Base-by-base conservation (phyloP, 2,329 filamentous ascomycete genomes). In the Diaporthe sp. region DNA sequence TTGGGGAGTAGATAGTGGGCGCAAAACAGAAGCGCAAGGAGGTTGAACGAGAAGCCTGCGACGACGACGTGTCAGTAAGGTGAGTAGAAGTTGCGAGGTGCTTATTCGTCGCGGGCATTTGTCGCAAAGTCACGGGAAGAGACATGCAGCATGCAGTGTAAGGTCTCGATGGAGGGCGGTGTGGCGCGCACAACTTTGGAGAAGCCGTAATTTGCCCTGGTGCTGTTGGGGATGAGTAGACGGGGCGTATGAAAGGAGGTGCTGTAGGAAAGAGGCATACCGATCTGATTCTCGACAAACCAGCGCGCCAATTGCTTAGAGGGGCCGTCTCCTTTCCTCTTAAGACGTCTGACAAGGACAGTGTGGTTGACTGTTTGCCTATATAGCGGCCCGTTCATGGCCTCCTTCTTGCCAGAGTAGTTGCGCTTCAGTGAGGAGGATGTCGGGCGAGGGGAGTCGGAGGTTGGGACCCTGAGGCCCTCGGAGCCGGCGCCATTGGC, bases 1-100 rank as follows among this genome's bases (percentile, higher is more conserved):
- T 92, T 93, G 69, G 96, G 95, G 81, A 98, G 95, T 81, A 93
- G 92, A 79, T 92, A 86, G 85, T 98, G 95, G 72, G 94, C 92
- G 77, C 97, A 91, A 82, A 93, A 91, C 77, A 98, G 91, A 77
- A 97, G 92, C 73, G 94, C 91, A 77, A 98, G 87, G 74, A 97
- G 92, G 82, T 97, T 98, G 83, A 97, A 89, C 17, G 95, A 94
- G 78, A 98, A 91, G 75, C 94, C 95, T 95, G 79, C 56, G 63
- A 42, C 39, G 37, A 53, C 39, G 70, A 44, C 51, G 75, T 73
- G 50, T 53, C 42, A 76, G 56, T 19, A 42, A 75, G 56, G 56
- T 25, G n/a, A 39, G 32, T 47, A 12, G 27, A 13, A 13, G 30
- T 42, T 15, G 53, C 17, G 27, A 15, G 35, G 42, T 51, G 58